These are phyloP conservation scores for Anethum foeniculum DNA, from an alignment of 140 eudicot genomes.

Conservation along the genomic window DNA sequence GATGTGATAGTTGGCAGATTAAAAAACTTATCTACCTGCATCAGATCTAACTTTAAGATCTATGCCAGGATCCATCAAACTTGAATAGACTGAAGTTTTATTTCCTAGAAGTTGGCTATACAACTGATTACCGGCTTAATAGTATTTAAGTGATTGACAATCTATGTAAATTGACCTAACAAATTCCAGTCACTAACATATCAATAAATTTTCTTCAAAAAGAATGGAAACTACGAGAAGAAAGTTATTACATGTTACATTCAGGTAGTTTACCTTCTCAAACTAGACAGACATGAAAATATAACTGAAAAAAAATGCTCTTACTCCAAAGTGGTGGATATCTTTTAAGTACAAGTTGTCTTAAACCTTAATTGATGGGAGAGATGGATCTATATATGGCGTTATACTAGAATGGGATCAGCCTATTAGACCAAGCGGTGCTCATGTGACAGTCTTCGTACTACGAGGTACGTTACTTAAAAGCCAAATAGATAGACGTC, in stretches of 20 bases:
- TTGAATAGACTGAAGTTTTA: neutral
- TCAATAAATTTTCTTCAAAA: conserved; percentile 36
- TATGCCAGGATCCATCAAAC: neutral
- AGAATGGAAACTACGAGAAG: conserved; percentile 76
- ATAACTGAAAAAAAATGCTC: conserved; percentile 53
- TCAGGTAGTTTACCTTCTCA: conserved; percentile 89
- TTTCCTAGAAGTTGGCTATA: neutral
- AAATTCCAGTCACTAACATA: neutral
- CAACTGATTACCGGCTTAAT: neutral
- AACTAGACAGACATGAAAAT: conserved; percentile 89
- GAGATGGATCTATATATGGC: conserved; percentile 91
- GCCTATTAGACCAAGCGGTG: conserved; percentile 77
- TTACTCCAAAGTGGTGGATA: conserved; percentile 97
- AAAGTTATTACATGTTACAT: conserved; percentile 89
- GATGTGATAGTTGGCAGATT: neutral
- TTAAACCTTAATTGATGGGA: conserved; percentile 56
- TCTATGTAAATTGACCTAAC: neutral
- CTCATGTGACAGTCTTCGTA: conserved; percentile 78
- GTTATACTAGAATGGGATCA: conserved; percentile 94
- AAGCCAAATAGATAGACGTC: conserved; percentile 59
- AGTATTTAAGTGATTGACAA: neutral
- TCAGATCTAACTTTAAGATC: neutral
- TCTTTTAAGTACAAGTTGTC: conserved; percentile 86
- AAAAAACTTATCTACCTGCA: neutral
- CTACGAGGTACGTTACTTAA: conserved; percentile 78